phyloP scores from a whole-genome alignment of 2,329 filamentous ascomycete species.

The Plectosphaerella cucumerina region DNA sequence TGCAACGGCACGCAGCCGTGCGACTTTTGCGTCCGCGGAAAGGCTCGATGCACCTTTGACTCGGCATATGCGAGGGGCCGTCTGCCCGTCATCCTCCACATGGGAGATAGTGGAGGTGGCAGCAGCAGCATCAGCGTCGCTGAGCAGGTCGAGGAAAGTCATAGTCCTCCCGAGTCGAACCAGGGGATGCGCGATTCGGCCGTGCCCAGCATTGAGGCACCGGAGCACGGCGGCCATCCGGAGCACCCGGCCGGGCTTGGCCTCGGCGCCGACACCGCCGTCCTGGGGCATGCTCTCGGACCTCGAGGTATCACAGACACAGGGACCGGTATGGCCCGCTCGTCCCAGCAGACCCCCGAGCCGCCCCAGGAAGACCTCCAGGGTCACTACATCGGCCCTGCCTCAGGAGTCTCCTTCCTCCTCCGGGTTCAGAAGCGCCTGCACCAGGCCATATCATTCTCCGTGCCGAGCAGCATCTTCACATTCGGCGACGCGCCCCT shows the following conservation, averaged over 20 bases:
- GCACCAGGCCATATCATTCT: constrained; percentile 16
- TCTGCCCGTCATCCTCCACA: constrained; percentile 29
- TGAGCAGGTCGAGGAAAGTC: not conserved
- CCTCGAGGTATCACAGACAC: not conserved
- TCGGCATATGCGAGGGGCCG: constrained; percentile 45
- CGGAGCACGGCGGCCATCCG: constrained; percentile 1
- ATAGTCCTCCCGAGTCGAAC: not conserved
- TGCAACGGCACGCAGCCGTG: constrained; percentile 27
- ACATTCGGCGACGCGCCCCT: constrained; percentile 49
- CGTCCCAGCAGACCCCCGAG: constrained; percentile 17
- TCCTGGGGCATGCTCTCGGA: constrained; percentile 18
- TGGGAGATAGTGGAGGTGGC: constrained; percentile 9
- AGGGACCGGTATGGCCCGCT: not conserved
- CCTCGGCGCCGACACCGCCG: constrained; percentile 33
- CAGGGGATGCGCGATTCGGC: not conserved
- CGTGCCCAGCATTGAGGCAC: constrained; percentile 2
- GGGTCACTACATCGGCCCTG: constrained; percentile 26
- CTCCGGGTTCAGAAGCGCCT: constrained; percentile 24
- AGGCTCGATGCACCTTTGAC: constrained; percentile 40
- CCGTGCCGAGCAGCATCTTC: constrained; percentile 37
- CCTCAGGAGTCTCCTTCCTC: constrained; percentile 24
- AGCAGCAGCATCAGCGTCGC: constrained; percentile 5
- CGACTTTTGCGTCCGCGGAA: constrained; percentile 25
- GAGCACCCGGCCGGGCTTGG: constrained; percentile 20
- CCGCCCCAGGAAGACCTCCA: constrained; percentile 23